A percentile compares a stretch with the other conserved stretches of the same genome.
phyloP scores from a whole-genome alignment of 257 asterid species.

The Euphrasia confusa region DNA sequence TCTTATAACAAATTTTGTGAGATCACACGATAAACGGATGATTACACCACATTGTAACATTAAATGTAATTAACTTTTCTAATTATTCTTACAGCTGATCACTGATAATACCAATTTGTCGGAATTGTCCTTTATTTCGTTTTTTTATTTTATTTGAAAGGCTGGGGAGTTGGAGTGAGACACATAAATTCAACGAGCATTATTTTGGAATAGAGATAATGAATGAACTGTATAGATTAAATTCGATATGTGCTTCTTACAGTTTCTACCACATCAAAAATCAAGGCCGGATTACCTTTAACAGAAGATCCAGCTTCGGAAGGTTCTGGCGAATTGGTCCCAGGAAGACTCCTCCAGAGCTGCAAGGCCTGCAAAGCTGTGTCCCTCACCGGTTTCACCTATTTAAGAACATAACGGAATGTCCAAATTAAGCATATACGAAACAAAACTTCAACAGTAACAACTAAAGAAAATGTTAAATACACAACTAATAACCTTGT shows the following conservation, averaged over 20 bases:
- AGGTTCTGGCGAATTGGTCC: constrained; percentile 69
- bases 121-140: too few relatives aligned
- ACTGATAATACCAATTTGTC: constrained; percentile 5
- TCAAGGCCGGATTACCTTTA: constrained; percentile 43
- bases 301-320: constrained; percentile 86
- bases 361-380: constrained; percentile 84
- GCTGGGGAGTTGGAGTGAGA: too few relatives aligned
- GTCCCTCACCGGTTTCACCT: constrained; percentile 97
- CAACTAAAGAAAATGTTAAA: background rate
- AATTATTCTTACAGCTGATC: constrained; percentile 15
- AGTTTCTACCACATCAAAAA: too few relatives aligned
- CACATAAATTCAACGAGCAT: too few relatives aligned
- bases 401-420: constrained; percentile 17
- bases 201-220: too few relatives aligned
- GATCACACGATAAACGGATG: background rate
- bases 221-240: too few relatives aligned
- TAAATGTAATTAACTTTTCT: constrained; percentile 2
- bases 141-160: too few relatives aligned
- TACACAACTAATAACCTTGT: constrained; percentile 58
- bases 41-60: background rate
- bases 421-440: constrained; percentile 22
- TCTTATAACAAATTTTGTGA: background rate
- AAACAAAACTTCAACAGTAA: constrained; percentile 22
- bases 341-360: constrained; percentile 75
- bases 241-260: too few relatives aligned